Evolutionary conservation across 805 yeast genomes (phyloP).

Genomic region (Candida krabiensis): DNA sequence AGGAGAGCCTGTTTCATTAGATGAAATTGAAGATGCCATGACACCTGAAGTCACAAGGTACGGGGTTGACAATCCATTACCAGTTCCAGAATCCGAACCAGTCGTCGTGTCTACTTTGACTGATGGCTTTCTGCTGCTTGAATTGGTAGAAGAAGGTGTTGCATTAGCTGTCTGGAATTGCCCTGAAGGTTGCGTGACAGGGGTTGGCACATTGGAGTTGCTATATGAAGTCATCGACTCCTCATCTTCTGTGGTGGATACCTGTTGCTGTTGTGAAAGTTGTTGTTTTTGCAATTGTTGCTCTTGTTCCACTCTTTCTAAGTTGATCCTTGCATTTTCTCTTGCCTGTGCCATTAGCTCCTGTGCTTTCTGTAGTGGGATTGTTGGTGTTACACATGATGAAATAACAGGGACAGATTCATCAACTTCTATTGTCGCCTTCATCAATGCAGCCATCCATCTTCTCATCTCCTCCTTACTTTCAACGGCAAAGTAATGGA

Average conservation of each 20-base stretch:
- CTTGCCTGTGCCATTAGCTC: constrained; percentile 80
- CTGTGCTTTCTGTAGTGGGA: constrained; percentile 82
- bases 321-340: constrained; percentile 62
- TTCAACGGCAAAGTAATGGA: constrained; percentile 95
- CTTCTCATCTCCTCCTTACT: constrained; percentile 85
- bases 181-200: constrained; percentile 19
- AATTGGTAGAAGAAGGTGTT: constrained; percentile 32
- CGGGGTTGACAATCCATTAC: constrained; percentile 63
- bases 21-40: constrained; percentile 47
- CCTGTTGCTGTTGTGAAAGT: constrained; percentile 9
- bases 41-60: constrained; percentile 65
- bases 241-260: constrained; percentile 19
- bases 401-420: constrained; percentile 89
- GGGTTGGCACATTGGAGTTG: constrained; percentile 22
- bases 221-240: constrained; percentile 11
- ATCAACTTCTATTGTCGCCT: constrained; percentile 94
- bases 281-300: constrained; percentile 16
- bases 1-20: constrained; percentile 17
- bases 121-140: constrained; percentile 24
- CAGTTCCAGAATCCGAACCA: constrained; percentile 17
- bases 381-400: constrained; percentile 94
- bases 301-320: constrained; percentile 45
- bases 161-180: constrained; percentile 24
- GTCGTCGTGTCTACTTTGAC: constrained; percentile 41
- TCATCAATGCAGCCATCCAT: constrained; percentile 94